Conservation (phyloP, 2,329 filamentous ascomycete species). For the Claviceps digitariae region DNA sequence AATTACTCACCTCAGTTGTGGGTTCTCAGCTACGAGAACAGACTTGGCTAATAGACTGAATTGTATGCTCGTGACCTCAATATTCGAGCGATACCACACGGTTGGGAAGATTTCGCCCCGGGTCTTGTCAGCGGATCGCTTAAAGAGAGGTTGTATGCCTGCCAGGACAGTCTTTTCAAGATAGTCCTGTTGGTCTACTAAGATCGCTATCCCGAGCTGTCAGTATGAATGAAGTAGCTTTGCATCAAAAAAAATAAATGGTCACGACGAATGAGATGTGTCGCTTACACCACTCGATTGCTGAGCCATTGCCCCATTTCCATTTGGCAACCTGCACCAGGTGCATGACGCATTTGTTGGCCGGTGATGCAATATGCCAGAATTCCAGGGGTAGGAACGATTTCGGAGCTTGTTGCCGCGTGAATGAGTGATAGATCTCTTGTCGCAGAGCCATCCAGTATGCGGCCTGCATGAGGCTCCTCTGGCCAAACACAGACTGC, state of each 20-base stretch:
- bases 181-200: conserved; percentile 22
- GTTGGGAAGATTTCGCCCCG: conserved; percentile 26
- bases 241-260: background rate
- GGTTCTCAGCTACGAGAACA: conserved; percentile 26
- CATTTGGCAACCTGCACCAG: conserved; percentile 27
- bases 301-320: conserved; percentile 24
- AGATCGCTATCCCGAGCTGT: conserved; percentile 14
- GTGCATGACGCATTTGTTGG: conserved; percentile 27
- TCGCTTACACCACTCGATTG: conserved; percentile 24
- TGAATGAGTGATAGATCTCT: conserved; percentile 28
- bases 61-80: conserved; percentile 27
- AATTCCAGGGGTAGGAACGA: conserved; percentile 21
- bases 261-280: background rate
- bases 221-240: background rate
- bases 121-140: conserved; percentile 20
- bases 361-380: conserved; percentile 21
- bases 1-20: conserved; percentile 18
- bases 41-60: conserved; percentile 26
- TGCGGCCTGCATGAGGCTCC: conserved; percentile 24
- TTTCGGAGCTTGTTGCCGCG: conserved; percentile 23
- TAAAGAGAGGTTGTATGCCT: conserved; percentile 21
- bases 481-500: conserved; percentile 20
- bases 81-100: conserved; percentile 25
- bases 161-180: conserved; percentile 20
- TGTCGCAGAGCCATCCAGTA: conserved; percentile 29